A percentile compares a stretch with the other conserved stretches of the same genome.
Evolutionary conservation across 305 asterid genomes (phyloP).

Genomic region (Galium porrigens): DNA sequence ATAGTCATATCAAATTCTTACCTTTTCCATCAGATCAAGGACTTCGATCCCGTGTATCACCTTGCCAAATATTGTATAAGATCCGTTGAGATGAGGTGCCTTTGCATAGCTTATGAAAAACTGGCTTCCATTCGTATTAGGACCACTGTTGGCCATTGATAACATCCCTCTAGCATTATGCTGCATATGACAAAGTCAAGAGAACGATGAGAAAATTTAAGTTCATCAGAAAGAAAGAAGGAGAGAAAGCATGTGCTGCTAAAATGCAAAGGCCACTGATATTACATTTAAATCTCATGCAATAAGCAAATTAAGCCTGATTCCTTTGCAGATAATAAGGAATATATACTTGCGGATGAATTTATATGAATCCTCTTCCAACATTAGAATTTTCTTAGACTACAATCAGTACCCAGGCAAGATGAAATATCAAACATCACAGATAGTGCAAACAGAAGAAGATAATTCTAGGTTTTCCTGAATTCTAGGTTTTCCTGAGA

Average conservation of each 20-base stretch:
- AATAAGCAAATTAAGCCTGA: neutral
- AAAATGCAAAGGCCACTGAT: neutral
- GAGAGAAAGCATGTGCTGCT: neutral
- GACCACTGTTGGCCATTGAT: constrained; percentile 88
- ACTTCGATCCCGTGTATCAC: constrained; percentile 93
- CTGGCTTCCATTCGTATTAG: constrained; percentile 93
- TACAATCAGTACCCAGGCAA: neutral
- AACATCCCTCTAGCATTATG: constrained; percentile 91
- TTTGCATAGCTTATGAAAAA: constrained; percentile 67
- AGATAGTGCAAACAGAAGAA: neutral
- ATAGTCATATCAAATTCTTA: constrained; percentile 10
- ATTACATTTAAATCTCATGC: constrained; percentile 1
- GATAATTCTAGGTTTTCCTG: no score
- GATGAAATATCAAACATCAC: neutral
- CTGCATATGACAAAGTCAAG: constrained; percentile 27
- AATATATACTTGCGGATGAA: neutral
- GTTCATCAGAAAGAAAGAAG: neutral
- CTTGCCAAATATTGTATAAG: constrained; percentile 80
- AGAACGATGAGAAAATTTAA: neutral
- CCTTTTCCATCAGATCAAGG: constrained; percentile 97
- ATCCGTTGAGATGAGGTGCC: constrained; percentile 89
- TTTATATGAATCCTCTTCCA: neutral
- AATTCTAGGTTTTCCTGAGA: neutral
- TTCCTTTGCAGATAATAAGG: neutral
- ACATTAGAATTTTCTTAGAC: neutral